A percentile compares a stretch with the other conserved stretches of the same genome.
phyloP scores from a whole-genome alignment of 306 rosid species.

The Glycine tomentella region DNA sequence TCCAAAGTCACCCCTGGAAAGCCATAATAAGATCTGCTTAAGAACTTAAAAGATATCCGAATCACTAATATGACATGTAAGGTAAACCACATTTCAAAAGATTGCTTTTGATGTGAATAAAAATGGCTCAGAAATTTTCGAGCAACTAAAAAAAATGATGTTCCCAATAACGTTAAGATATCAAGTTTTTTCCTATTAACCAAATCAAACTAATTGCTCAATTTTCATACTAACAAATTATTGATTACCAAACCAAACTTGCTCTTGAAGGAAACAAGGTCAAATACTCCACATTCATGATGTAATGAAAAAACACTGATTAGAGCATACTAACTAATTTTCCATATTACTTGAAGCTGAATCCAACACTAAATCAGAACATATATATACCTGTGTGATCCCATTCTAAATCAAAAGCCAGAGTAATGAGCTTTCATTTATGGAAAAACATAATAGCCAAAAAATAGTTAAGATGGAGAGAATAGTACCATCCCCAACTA shows the following conservation, averaged over 20 bases:
- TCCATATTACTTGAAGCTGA: constrained; percentile 9
- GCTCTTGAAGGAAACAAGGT: background rate
- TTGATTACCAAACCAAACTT: background rate
- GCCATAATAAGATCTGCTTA: constrained; percentile 31
- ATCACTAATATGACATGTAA: background rate
- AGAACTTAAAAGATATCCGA: background rate
- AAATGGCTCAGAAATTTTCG: background rate
- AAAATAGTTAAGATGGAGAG: constrained; percentile 38
- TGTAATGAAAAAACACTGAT: background rate
- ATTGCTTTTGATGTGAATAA: background rate
- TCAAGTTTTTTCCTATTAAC: background rate
- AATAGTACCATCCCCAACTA: constrained; percentile 92
- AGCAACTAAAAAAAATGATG: background rate
- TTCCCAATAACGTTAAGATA: background rate
- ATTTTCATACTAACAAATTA: background rate
- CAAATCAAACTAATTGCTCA: background rate
- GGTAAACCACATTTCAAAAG: constrained; percentile 14
- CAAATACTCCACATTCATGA: constrained; percentile 6
- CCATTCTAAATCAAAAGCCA: constrained; percentile 29
- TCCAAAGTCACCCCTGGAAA: constrained; percentile 98
- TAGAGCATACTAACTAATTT: background rate
- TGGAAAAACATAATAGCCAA: background rate
- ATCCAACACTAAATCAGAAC: constrained; percentile 11
- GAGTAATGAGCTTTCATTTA: constrained; percentile 8
- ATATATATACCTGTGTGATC: constrained; percentile 6